A percentile compares a stretch with the other conserved stretches of the same genome.
Conservation (phyloP, 2,329 filamentous ascomycete genomes). For the Aspergillus sp. region DNA sequence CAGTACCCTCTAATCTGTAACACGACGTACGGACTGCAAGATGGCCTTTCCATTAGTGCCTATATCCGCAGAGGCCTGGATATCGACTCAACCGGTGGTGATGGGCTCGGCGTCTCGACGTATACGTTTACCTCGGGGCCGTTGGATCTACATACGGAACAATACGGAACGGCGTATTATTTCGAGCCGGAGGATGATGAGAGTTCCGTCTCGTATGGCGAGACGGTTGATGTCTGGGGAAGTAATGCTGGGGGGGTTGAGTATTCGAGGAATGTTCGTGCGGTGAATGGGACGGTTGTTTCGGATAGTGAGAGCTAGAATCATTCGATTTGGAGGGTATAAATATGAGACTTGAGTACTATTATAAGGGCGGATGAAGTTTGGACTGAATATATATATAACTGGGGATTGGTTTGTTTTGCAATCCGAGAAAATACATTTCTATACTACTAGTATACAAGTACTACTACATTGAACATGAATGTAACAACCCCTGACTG, state of each 20-base stretch:
- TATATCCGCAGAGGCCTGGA: slow-evolving; percentile 53
- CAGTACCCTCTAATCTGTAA: slow-evolving; percentile 64
- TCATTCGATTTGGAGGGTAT: too few species aligned
- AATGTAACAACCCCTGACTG: too few species aligned
- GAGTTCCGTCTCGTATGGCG: slow-evolving; percentile 29
- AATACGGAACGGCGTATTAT: slow-evolving; percentile 34
- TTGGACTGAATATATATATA: too few species aligned
- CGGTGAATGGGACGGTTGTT: slow-evolving; percentile 31
- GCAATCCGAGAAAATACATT: too few species aligned
- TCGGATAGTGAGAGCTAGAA: slow-evolving; percentile 13
- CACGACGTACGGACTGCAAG: slow-evolving; percentile 51
- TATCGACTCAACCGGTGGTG: slow-evolving; percentile 42
- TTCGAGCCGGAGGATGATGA: slow-evolving; percentile 18
- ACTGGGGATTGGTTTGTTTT: too few species aligned
- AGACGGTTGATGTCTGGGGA: slow-evolving; percentile 32
- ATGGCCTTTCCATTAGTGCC: slow-evolving; percentile 53
- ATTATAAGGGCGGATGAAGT: too few species aligned
- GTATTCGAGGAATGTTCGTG: slow-evolving; percentile 27
- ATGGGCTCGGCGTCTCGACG: slow-evolving; percentile 53
- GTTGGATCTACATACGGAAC: slow-evolving; percentile 27
- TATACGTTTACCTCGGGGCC: slow-evolving; percentile 54
- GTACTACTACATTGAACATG: too few species aligned
- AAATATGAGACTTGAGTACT: too few species aligned
- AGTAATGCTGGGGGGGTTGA: slow-evolving; percentile 23
- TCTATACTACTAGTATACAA: too few species aligned